Evolutionary conservation across 805 yeast genomes (phyloP).

Genomic region (Saccharomycopsis sp.): DNA sequence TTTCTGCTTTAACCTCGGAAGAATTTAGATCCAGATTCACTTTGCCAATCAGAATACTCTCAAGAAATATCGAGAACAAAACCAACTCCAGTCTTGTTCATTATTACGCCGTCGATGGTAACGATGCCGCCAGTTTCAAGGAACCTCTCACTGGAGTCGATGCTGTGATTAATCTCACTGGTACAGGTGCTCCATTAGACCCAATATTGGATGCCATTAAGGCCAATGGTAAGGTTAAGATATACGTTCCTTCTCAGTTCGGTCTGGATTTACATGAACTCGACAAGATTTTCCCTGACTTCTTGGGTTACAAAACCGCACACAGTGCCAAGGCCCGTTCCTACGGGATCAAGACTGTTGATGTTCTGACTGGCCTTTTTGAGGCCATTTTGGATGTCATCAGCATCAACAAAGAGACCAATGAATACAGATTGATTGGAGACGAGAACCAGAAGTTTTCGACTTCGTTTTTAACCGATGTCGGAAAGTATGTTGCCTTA

Average conservation of each 20-base stretch:
- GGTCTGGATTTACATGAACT: slow-evolving; percentile 40
- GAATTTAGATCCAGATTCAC: slow-evolving; percentile 36
- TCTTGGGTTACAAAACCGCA: slow-evolving; percentile 29
- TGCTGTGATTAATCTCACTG: slow-evolving; percentile 42
- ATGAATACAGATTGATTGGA: slow-evolving; percentile 35
- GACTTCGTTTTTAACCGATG: slow-evolving; percentile 34
- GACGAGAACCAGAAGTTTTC: slow-evolving; percentile 33
- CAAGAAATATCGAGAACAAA: slow-evolving; percentile 34
- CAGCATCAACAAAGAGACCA: slow-evolving; percentile 29
- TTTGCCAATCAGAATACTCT: slow-evolving; percentile 45
- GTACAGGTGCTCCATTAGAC: slow-evolving; percentile 30
- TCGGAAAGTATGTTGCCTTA: slow-evolving; percentile 39
- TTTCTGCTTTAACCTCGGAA: slow-evolving; percentile 39
- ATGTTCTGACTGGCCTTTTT: slow-evolving; percentile 36
- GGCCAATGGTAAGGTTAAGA: slow-evolving; percentile 1
- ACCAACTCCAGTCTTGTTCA: slow-evolving; percentile 32
- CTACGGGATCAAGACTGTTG: slow-evolving; percentile 41
- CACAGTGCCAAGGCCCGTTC: slow-evolving; percentile 36
- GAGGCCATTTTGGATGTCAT: slow-evolving; percentile 23
- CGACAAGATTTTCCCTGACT: slow-evolving; percentile 30
- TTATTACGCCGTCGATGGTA: slow-evolving; percentile 33
- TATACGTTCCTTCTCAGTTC: slow-evolving; percentile 34
- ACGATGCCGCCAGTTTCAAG: slow-evolving; percentile 26
- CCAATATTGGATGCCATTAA: slow-evolving; percentile 48
- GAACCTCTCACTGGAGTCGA: slow-evolving; percentile 42